Evolutionary conservation across 176 grass and related monocot genomes (phyloP).

Genomic region (Hordeum vulgare): DNA sequence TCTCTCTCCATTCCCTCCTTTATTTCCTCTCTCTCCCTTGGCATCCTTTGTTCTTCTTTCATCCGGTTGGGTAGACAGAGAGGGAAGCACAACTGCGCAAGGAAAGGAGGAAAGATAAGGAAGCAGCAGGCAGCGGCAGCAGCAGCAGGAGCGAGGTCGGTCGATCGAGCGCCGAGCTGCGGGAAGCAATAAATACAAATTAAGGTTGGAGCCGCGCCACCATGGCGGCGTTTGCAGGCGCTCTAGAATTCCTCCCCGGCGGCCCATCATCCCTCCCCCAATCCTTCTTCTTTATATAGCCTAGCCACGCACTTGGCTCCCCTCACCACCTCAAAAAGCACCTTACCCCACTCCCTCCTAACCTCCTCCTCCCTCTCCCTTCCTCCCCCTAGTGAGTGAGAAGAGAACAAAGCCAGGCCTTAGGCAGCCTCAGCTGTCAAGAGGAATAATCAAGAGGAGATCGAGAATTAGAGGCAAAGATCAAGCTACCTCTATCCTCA

Average conservation of each 20-base stretch:
- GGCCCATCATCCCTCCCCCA: background rate
- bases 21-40: conserved; percentile 2
- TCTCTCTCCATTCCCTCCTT: conserved; percentile 11
- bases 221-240: conserved; percentile 86
- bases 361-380: background rate
- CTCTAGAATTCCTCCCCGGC: conserved; percentile 43
- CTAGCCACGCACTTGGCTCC: conserved; percentile 25
- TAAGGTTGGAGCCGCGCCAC: conserved; percentile 51
- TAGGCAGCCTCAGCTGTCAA: background rate
- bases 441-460: conserved; percentile 8
- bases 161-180: conserved; percentile 23
- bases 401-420: background rate
- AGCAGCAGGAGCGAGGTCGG: background rate
- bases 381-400: conserved; percentile 15
- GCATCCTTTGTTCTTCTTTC: background rate
- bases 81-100: background rate
- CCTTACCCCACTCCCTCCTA: background rate
- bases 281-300: conserved; percentile 49
- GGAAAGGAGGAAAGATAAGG: conserved; percentile 18
- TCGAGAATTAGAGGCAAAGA: conserved; percentile 20
- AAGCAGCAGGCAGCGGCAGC: background rate
- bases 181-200: conserved; percentile 71
- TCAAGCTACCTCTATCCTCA: conserved; percentile 12
- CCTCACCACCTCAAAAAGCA: conserved; percentile 33
- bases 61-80: conserved; percentile 37